These are phyloP conservation scores for Neckera pumila DNA, from an alignment of 225 moss, liverwort and hornwort species.

Conservation along the genomic window DNA sequence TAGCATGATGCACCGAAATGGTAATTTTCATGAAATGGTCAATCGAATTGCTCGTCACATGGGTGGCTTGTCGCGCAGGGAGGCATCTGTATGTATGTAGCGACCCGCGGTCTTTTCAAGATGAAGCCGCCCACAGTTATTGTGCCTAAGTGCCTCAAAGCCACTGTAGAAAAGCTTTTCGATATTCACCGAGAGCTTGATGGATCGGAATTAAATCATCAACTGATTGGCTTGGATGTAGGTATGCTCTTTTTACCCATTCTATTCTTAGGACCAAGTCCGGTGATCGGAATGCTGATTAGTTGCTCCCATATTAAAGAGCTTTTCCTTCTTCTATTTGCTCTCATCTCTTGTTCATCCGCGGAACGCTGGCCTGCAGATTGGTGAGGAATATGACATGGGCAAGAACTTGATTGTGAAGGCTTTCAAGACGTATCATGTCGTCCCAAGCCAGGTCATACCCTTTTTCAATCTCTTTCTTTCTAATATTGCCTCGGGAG, in stretches of 20 bases:
- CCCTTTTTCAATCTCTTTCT: neutral
- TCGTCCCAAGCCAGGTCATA: conserved; percentile 81
- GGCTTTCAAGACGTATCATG: conserved; percentile 83
- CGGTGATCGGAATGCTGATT: neutral
- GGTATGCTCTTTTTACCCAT: conserved; percentile 32
- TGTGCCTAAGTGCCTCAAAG: conserved; percentile 63
- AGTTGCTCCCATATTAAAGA: neutral
- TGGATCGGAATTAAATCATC: conserved; percentile 66
- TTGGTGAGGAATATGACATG: conserved; percentile 75
- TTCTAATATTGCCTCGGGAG: neutral
- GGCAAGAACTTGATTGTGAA: conserved; percentile 72
- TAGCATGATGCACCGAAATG: neutral
- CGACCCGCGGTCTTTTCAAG: conserved; percentile 72
- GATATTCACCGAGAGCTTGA: conserved; percentile 81
- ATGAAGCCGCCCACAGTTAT: conserved; percentile 84
- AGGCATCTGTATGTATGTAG: conserved; percentile 86
- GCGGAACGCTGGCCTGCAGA: conserved; percentile 19
- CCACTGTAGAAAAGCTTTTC: conserved; percentile 75
- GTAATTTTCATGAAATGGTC: neutral
- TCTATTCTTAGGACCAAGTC: neutral
- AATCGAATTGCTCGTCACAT: neutral
- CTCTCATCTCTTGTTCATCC: neutral
- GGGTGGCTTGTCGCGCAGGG: conserved; percentile 26
- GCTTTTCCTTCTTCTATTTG: neutral
- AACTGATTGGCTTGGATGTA: conserved; percentile 89